Conservation (phyloP, 2,329 filamentous ascomycete species). For the Sarocladium brachiariae region DNA sequence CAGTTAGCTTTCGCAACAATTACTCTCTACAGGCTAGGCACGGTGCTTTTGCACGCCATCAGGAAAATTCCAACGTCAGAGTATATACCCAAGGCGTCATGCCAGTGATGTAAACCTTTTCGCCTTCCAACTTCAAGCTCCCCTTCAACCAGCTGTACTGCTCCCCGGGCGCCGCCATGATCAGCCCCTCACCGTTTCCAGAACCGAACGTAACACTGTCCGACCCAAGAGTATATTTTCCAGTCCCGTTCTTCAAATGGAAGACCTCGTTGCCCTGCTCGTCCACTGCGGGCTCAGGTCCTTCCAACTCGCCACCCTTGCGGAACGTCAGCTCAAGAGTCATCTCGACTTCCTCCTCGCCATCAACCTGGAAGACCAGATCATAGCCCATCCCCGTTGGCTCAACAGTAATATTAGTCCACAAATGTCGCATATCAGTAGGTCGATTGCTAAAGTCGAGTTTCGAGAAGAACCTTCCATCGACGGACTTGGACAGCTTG, state of each 20-base stretch:
- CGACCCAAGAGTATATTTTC: conserved; percentile 12
- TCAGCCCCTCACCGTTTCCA: conserved; percentile 13
- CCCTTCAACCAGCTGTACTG: conserved; percentile 16
- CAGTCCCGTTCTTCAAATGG: conserved; percentile 14
- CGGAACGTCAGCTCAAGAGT: conserved; percentile 17
- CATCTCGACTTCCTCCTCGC: conserved; percentile 15
- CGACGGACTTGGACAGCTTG: conserved; percentile 12
- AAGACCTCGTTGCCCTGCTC: conserved; percentile 10
- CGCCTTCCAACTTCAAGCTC: conserved; percentile 11
- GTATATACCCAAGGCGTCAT: conserved; percentile 14
- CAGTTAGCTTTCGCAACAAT: no score
- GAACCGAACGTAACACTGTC: conserved; percentile 15
- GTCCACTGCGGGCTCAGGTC: conserved; percentile 7
- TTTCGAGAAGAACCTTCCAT: conserved; percentile 15
- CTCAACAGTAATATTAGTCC: conserved; percentile 13
- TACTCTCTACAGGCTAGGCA: neutral
- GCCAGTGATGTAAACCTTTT: conserved; percentile 15
- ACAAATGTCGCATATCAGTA: conserved; percentile 14
- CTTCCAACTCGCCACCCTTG: conserved; percentile 11
- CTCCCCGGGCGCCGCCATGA: conserved; percentile 13
- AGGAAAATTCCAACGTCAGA: conserved; percentile 14
- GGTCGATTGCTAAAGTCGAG: conserved; percentile 17
- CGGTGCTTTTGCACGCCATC: neutral
- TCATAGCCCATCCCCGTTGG: conserved; percentile 14
- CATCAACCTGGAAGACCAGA: conserved; percentile 14